A percentile compares a stretch with the other conserved stretches of the same genome.
phyloP scores from a whole-genome alignment of 2,329 filamentous ascomycete genomes.

The Neoscytalidium dimidiatum region DNA sequence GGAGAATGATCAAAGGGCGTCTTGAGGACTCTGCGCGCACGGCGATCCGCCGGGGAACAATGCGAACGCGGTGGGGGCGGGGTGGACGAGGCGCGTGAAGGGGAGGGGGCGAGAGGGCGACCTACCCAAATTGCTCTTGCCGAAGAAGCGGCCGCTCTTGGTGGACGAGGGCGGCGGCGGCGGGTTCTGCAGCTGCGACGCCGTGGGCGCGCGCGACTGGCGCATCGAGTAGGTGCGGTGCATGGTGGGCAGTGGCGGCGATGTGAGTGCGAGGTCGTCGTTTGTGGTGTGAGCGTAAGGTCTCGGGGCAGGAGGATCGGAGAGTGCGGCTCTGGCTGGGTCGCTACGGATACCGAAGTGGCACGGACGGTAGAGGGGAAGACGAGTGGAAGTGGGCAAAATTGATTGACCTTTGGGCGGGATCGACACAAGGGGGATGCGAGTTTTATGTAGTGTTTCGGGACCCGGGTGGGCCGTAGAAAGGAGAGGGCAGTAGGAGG shows the following conservation, averaged over 20 bases:
- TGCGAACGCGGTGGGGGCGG: neutral
- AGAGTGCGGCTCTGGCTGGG: neutral
- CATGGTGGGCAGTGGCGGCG: slow-evolving; percentile 56
- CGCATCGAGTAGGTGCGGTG: slow-evolving; percentile 99
- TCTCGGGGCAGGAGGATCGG: neutral
- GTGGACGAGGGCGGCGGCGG: slow-evolving; percentile 89
- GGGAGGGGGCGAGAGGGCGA: slow-evolving; percentile 24
- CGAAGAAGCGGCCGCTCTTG: slow-evolving; percentile 87
- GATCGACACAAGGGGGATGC: slow-evolving; percentile 11
- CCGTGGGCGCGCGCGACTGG: slow-evolving; percentile 92
- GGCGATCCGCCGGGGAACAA: neutral
- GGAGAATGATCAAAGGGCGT: neutral
- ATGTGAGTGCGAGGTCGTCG: neutral
- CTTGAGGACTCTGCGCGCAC: neutral
- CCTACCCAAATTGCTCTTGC: slow-evolving; percentile 82
- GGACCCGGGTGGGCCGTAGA: neutral
- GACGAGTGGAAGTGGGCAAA: neutral
- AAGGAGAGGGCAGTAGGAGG: neutral
- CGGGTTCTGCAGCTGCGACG: slow-evolving; percentile 87
- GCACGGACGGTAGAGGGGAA: slow-evolving; percentile 10
- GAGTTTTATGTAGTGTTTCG: slow-evolving; percentile 12
- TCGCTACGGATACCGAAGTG: neutral
- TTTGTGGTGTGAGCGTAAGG: neutral
- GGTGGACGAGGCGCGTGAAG: neutral
- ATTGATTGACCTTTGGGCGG: slow-evolving; percentile 14